These are phyloP conservation scores for Phytophthora fragariae DNA, from an alignment of 352 stramenopile species.

Conservation along the genomic window DNA sequence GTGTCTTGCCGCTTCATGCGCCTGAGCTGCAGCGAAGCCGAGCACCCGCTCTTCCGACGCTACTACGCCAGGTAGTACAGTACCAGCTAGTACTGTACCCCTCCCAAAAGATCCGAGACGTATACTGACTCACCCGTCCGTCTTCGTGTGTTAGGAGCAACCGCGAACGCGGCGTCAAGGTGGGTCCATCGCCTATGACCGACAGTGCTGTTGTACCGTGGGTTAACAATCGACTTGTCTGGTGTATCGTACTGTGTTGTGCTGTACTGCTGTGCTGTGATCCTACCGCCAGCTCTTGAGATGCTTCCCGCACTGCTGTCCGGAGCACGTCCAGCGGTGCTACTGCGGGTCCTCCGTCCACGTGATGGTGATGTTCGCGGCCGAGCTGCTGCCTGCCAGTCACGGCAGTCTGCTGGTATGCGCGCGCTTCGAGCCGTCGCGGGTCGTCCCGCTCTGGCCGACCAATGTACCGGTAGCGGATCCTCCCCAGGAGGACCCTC, in stretches of 20 bases:
- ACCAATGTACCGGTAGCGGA: neutral
- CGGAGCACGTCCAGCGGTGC: conserved; percentile 41
- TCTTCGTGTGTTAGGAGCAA: conserved; percentile 26
- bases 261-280: neutral
- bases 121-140: neutral
- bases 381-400: neutral
- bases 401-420: conserved; percentile 39
- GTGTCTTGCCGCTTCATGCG: conserved; percentile 33
- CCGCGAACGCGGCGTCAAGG: conserved; percentile 27
- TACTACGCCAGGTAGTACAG: conserved; percentile 35
- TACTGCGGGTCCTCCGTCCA: conserved; percentile 52
- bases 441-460: conserved; percentile 22
- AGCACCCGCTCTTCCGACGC: conserved; percentile 40
- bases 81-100: no score
- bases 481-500: neutral
- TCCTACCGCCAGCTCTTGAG: conserved; percentile 26
- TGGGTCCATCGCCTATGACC: neutral
- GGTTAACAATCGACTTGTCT: neutral
- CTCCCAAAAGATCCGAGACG: neutral
- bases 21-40: conserved; percentile 30
- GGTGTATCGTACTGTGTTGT: neutral
- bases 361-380: conserved; percentile 31
- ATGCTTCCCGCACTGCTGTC: conserved; percentile 58
- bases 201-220: neutral
- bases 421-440: conserved; percentile 45